Evolutionary conservation across 1,284 basidiomycete genomes (phyloP), one percentile per base, ranked within the genome.

Genomic region (Rhodotorula mucilaginosa): DNA sequence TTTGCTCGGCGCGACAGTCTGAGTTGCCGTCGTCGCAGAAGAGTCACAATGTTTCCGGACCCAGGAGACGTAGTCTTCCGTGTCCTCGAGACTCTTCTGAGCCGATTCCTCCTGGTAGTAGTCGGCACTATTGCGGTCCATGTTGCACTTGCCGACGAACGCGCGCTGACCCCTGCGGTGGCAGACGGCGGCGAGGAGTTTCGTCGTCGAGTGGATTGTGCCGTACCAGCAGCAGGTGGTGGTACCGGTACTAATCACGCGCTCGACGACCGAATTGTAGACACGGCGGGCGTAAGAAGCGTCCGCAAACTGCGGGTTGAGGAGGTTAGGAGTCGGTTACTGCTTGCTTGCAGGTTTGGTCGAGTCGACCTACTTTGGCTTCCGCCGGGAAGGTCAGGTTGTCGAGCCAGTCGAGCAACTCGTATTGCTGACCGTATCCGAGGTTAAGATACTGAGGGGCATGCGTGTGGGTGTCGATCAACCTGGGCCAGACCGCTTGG

Each of bases 381-480:
- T 98, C 96, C 79, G 88, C 88, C 0, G 95, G 96, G 80, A 96
- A 98, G 1, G 94, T 97, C 69, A 93, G 85, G 59, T 91, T 64
- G 19, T 88, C 81, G 47, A 97, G 86, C 95, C 95, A 98, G 75
- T 93, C 91, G 21, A 98, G 86, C n/a, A 98, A 88, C 80, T 97
- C 82, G 73, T 80, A 82, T 69, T 82, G 80, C 73, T 82, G 80
- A 13, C 81, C 81, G 39, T 61, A 78, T 8, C 67, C 64, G 8
- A 78, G 69, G 58, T 78, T 78, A 31, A 73, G 57, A 58, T 72
- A 74, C n/a, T 74, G 71, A 0, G 70, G 70, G 0, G 70, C 64
- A 62, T 78, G 75, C 69, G 61, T 79, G 72, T 65, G 79, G 84
- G 78, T 89, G 86, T 79, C 92, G 86, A 74, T 89, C 86, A 76